Evolutionary conservation across 495 filamentous ascomycete genomes (phyloP), one percentile per base, ranked within the genome.

Genomic region (Choiromyces venosus): DNA sequence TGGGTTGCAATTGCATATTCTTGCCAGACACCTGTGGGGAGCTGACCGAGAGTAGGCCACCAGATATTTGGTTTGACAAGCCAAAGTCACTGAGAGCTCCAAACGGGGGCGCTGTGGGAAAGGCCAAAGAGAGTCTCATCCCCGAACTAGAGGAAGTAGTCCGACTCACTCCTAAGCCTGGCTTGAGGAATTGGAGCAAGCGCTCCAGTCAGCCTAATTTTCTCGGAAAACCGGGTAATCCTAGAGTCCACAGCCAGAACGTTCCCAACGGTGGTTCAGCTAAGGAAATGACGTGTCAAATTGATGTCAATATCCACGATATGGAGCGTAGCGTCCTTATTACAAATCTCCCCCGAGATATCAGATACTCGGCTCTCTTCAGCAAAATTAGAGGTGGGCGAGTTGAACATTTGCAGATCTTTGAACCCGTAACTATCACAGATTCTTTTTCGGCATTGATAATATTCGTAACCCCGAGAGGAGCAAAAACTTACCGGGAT

Each of bases 291-390:
- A 75, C 65, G 37, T 19, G 37, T 16, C 73, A 56, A n/a, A 76
- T 37, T 8, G 69, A 56, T 12, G n/a, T 29, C 19, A 67, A 77
- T n/a, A 21, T 16, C 38, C 66, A 29, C n/a, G 61, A 68, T 7
- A 40, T 66, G 37, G 69, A 72, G 6, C 75, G 75, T 42, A 33
- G 68, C 19, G 70, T 77, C 67, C 67, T 69, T 19, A 37, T 77
- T 19, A 77, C 74, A 14, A 77, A 77, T 37, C 75, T 77, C 35
- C 75, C 75, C 5, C 70, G 66, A 1, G 40, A 67, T 29, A n/a
- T 77, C 14, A 67, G 35, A 25, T 33, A 61, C 25, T 35, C 65
- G 9, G 61, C 56, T 2, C 69, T 77, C 36, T 65, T 77, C 25
- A 40, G 74, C 16, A 69, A 69, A 40, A 65, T 77, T 42, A 69